Conservation (phyloP, 73 alveolate species). For the Paraurostyla sp. region DNA sequence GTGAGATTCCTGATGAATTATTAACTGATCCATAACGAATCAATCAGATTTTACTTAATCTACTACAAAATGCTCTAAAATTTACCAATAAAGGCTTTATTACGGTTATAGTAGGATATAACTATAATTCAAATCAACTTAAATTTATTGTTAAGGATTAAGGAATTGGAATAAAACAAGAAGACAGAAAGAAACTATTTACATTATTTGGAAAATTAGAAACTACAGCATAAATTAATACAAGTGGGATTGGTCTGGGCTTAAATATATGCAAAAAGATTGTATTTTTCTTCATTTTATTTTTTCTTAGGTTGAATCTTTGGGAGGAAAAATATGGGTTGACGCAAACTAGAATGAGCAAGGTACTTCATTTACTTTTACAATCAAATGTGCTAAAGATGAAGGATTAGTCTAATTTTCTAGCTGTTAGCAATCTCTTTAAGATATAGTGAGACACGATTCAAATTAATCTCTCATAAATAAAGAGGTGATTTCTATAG, state of each 20-base stretch:
- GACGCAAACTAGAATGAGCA: background rate
- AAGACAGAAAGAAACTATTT: slow-evolving; percentile 57
- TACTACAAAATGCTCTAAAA: slow-evolving; percentile 51
- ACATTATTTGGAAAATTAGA: slow-evolving; percentile 83
- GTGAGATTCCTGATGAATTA: slow-evolving; percentile 20
- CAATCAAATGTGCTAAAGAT: background rate
- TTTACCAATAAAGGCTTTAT: slow-evolving; percentile 37
- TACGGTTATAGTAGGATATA: background rate
- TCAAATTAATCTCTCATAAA: background rate
- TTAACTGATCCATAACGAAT: slow-evolving; percentile 29
- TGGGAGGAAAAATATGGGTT: slow-evolving; percentile 43
- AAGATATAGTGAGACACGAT: background rate
- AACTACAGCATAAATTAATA: slow-evolving; percentile 64
- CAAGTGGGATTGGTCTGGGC: slow-evolving; percentile 85
- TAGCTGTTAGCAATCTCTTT: background rate
- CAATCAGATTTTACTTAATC: slow-evolving; percentile 25
- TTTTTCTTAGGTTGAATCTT: no score
- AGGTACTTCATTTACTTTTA: slow-evolving; percentile 14
- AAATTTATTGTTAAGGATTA: slow-evolving; percentile 26
- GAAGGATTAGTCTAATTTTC: background rate
- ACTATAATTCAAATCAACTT: background rate
- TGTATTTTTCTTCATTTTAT: no score
- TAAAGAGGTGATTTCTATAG: background rate
- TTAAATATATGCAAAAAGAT: slow-evolving; percentile 70
- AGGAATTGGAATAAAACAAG: slow-evolving; percentile 44